Conservation (phyloP, 1,284 basidiomycete species). For the Tylopilus sp. region DNA sequence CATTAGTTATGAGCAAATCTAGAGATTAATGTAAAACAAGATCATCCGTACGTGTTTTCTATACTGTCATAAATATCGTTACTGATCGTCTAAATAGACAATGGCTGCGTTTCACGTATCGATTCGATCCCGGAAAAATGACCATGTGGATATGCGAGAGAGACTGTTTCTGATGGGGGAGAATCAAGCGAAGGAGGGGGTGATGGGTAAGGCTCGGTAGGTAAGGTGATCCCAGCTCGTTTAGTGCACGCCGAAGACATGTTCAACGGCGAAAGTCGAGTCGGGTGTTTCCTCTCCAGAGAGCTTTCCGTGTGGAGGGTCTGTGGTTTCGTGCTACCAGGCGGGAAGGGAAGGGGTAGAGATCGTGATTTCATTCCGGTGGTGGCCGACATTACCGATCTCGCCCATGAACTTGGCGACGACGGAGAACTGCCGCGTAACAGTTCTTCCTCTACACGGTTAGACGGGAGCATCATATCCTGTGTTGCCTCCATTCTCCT, state of each 20-base stretch:
- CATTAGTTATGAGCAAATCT: constrained; percentile 3
- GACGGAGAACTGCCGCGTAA: constrained; percentile 39
- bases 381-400: constrained; percentile 19
- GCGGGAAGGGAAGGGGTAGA: constrained; percentile 9
- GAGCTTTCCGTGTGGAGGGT: constrained; percentile 16
- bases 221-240: constrained; percentile 32
- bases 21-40: constrained; percentile 3
- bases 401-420: constrained; percentile 7
- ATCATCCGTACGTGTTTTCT: neutral
- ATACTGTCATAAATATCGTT: constrained; percentile 26
- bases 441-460: constrained; percentile 52
- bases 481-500: constrained; percentile 78
- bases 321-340: constrained; percentile 5
- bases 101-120: constrained; percentile 12
- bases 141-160: constrained; percentile 13
- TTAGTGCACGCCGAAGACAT: constrained; percentile 25
- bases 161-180: constrained; percentile 39
- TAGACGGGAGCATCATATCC: constrained; percentile 69
- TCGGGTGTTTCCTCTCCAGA: constrained; percentile 32
- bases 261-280: constrained; percentile 28
- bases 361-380: constrained; percentile 26
- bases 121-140: constrained; percentile 5
- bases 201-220: constrained; percentile 65
- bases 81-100: constrained; percentile 20
- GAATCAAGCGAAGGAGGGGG: constrained; percentile 73